phyloP scores from a whole-genome alignment of 1,139 yeast genomes.

The Debaryomyces subglobosus region DNA sequence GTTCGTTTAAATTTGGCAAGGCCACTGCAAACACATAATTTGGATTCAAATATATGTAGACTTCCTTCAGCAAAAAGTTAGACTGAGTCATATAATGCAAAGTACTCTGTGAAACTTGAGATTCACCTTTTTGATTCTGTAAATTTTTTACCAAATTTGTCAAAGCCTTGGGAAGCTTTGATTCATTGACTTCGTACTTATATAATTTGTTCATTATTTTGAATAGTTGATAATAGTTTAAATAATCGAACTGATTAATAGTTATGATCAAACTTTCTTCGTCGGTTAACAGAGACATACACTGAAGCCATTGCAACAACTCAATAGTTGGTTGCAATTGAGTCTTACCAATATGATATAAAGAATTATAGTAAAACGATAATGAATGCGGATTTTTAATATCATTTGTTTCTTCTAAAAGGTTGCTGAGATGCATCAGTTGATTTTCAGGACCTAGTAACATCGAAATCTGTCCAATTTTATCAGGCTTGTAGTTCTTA shows the following conservation, averaged over 20 bases:
- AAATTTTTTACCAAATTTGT: conserved; percentile 37
- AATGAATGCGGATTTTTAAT: conserved; percentile 33
- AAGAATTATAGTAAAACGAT: conserved; percentile 56
- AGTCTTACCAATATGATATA: conserved; percentile 60
- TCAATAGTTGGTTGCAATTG: conserved; percentile 79
- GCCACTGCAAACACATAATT: conserved; percentile 53
- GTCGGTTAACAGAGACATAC: conserved; percentile 64
- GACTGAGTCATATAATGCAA: conserved; percentile 49
- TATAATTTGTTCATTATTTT: conserved; percentile 71
- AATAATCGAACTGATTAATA: conserved; percentile 54
- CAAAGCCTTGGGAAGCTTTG: conserved; percentile 54
- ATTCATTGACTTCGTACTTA: conserved; percentile 83
- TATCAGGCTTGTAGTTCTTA: conserved; percentile 51
- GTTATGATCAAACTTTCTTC: conserved; percentile 62
- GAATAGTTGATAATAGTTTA: conserved; percentile 72
- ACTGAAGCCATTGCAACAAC: conserved; percentile 87
- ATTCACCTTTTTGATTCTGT: conserved; percentile 42
- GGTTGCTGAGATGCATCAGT: conserved; percentile 22
- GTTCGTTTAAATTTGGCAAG: conserved; percentile 61
- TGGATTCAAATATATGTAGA: conserved; percentile 51
- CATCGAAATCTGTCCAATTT: conserved; percentile 28
- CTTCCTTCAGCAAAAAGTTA: conserved; percentile 42
- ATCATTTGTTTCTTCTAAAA: conserved; percentile 23
- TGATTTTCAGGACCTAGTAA: conserved; percentile 21
- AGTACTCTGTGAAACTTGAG: conserved; percentile 35